A percentile compares a stretch with the other conserved stretches of the same genome.
Conservation (phyloP, 192 early-diverging fungal genomes). For the Spinellus fusiger region DNA sequence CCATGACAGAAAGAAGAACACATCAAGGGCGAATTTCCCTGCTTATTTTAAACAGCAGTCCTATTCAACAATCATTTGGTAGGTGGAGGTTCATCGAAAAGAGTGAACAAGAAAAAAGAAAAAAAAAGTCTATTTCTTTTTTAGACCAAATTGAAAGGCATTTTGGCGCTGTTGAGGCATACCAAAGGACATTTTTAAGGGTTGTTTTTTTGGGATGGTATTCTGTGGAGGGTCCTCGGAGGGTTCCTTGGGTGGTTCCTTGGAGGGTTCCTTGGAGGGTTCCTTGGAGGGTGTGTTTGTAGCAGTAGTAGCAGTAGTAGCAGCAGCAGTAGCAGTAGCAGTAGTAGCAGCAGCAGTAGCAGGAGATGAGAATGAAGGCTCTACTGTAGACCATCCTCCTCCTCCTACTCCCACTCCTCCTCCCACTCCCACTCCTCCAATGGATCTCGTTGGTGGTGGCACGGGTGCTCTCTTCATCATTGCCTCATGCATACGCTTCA, state of each 20-base stretch:
- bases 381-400: constrained; percentile 4
- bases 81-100: neutral
- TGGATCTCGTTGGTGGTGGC: neutral
- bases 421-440: too few species aligned
- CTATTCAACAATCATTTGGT: too few species aligned
- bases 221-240: neutral
- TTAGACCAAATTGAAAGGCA: constrained; percentile 19
- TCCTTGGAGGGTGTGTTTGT: too few species aligned
- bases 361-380: neutral
- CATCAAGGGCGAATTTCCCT: neutral
- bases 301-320: neutral
- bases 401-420: neutral
- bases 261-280: too few species aligned
- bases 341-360: neutral
- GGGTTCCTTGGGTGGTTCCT: too few species aligned
- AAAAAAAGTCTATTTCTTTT: constrained; percentile 9
- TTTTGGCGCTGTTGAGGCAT: constrained; percentile 6
- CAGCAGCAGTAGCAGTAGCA: neutral
- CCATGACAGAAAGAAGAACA: neutral
- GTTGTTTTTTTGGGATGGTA: constrained; percentile 1
- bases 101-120: neutral
- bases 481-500: constrained; percentile 60
- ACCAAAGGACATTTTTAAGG: constrained; percentile 21
- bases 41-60: neutral
- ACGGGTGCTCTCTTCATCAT: constrained; percentile 34